Percentiles rank a stretch among this genome's conserved stretches.
Evolutionary conservation across 169 alveolate species (phyloP).

Genomic region (Plasmodium gaboni): DNA sequence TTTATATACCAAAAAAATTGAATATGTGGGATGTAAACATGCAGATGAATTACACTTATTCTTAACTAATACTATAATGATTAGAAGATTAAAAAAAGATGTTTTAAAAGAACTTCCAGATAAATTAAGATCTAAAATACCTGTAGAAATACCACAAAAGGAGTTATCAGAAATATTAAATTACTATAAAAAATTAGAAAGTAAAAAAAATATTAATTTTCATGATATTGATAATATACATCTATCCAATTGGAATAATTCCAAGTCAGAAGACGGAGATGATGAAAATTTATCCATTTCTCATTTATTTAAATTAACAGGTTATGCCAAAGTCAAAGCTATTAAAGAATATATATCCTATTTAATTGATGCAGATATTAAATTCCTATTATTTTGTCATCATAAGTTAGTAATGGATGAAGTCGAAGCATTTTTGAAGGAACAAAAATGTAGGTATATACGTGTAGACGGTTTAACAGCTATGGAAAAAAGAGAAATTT

Average conservation of each 20-base stretch:
- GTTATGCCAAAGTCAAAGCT: slow-evolving; percentile 95
- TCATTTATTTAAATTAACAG: slow-evolving; percentile 92
- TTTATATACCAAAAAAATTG: slow-evolving; percentile 83
- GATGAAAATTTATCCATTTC: slow-evolving; percentile 76
- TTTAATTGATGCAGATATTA: slow-evolving; percentile 90
- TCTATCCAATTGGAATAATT: slow-evolving; percentile 7
- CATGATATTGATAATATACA: slow-evolving; percentile 27
- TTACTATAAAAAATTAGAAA: slow-evolving; percentile 45
- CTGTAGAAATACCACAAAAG: slow-evolving; percentile 85
- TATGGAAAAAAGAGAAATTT: slow-evolving; percentile 89
- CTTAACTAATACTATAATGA: slow-evolving; percentile 91
- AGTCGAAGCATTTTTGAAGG: slow-evolving; percentile 87
- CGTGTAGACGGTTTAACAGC: slow-evolving; percentile 97
- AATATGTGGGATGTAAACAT: slow-evolving; percentile 88
- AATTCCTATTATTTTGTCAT: slow-evolving; percentile 96
- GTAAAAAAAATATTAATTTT: slow-evolving; percentile 6
- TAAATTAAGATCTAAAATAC: slow-evolving; percentile 93
- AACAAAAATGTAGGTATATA: slow-evolving; percentile 85
- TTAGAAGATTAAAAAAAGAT: slow-evolving; percentile 95
- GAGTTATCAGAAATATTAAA: slow-evolving; percentile 63
- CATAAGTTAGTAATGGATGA: slow-evolving; percentile 94
- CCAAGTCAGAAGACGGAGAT: slow-evolving; percentile 56
- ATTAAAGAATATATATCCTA: slow-evolving; percentile 93
- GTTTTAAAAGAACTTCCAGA: slow-evolving; percentile 95
- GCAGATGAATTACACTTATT: slow-evolving; percentile 89